A percentile compares a stretch with the other conserved stretches of the same genome.
phyloP scores from a whole-genome alignment of 2,329 filamentous ascomycete genomes.

The Fusarium sp. region DNA sequence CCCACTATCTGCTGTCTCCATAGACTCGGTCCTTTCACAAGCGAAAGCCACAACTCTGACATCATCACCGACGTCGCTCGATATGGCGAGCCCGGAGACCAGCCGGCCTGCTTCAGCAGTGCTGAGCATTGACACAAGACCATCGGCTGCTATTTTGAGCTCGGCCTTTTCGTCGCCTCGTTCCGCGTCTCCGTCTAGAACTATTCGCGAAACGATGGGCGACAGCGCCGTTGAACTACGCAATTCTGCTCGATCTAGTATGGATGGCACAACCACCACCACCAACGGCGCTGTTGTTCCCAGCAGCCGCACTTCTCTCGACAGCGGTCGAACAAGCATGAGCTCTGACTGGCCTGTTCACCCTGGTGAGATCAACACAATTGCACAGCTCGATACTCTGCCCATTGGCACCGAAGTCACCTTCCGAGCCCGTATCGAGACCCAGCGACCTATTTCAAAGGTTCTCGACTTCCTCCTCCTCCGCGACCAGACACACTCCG shows the following conservation, averaged over 20 bases:
- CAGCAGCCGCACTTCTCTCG: slow-evolving; percentile 49
- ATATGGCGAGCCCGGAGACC: slow-evolving; percentile 31
- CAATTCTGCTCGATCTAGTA: slow-evolving; percentile 48
- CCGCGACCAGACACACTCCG: slow-evolving; percentile 83
- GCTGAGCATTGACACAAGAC: slow-evolving; percentile 21
- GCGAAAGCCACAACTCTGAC: slow-evolving; percentile 29
- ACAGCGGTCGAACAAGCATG: slow-evolving; percentile 52
- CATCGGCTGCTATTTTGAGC: slow-evolving; percentile 14
- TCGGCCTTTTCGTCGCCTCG: slow-evolving; percentile 24
- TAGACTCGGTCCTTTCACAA: slow-evolving; percentile 37
- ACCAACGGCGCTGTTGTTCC: slow-evolving; percentile 20
- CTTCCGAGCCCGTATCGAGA: slow-evolving; percentile 60
- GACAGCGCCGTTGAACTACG: slow-evolving; percentile 50
- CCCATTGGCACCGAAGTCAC: slow-evolving; percentile 55
- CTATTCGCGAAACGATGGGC: slow-evolving; percentile 43
- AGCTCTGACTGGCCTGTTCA: slow-evolving; percentile 55
- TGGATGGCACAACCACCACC: slow-evolving; percentile 38
- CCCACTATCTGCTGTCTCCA: slow-evolving; percentile 32
- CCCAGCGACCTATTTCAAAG: slow-evolving; percentile 83
- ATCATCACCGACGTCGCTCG: slow-evolving; percentile 29
- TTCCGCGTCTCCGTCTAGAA: slow-evolving; percentile 15
- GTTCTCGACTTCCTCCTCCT: slow-evolving; percentile 88
- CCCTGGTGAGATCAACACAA: slow-evolving; percentile 55
- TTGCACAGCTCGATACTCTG: slow-evolving; percentile 52
- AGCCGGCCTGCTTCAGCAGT: slow-evolving; percentile 18